Conservation (phyloP, 495 filamentous ascomycete genomes). For the Penicilliopsis zonata region DNA sequence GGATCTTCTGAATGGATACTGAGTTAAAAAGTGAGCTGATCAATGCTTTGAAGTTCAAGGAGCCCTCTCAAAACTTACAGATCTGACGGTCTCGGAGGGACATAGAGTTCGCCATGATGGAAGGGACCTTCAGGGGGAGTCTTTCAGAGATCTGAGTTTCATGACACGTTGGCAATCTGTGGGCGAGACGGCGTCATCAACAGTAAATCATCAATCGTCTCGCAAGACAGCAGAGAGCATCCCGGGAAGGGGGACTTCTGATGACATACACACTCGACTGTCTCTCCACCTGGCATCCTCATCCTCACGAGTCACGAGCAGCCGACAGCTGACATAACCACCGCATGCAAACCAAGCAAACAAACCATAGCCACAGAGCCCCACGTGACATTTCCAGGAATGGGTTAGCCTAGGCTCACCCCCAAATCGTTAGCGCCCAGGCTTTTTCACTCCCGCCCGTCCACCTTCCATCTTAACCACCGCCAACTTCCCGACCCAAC, state of each 20-base stretch:
- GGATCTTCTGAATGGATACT: slow-evolving; percentile 93
- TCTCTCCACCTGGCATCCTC: slow-evolving; percentile 15
- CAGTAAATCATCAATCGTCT: too few species aligned
- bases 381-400: too few species aligned
- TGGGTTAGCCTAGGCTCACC: slow-evolving; percentile 4
- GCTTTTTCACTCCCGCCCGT: slow-evolving; percentile 4
- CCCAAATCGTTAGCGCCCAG: slow-evolving; percentile 6
- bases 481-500: slow-evolving; percentile 12
- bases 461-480: slow-evolving; percentile 6
- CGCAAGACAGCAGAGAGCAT: too few species aligned
- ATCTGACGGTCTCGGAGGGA: slow-evolving; percentile 94
- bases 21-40: slow-evolving; percentile 1
- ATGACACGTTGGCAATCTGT: too few species aligned
- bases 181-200: too few species aligned
- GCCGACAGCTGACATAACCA: slow-evolving; percentile 10
- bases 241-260: neutral
- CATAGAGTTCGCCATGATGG: slow-evolving; percentile 55
- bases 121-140: neutral
- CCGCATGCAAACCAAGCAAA: neutral
- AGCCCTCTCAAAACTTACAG: slow-evolving; percentile 45
- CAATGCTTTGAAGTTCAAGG: neutral
- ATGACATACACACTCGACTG: neutral
- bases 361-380: too few species aligned
- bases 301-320: slow-evolving; percentile 7
- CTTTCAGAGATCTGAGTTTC: neutral